A percentile compares a stretch with the other conserved stretches of the same genome.
phyloP scores from a whole-genome alignment of 1,284 basidiomycete genomes.

The Tetrapyrgos nigripes region DNA sequence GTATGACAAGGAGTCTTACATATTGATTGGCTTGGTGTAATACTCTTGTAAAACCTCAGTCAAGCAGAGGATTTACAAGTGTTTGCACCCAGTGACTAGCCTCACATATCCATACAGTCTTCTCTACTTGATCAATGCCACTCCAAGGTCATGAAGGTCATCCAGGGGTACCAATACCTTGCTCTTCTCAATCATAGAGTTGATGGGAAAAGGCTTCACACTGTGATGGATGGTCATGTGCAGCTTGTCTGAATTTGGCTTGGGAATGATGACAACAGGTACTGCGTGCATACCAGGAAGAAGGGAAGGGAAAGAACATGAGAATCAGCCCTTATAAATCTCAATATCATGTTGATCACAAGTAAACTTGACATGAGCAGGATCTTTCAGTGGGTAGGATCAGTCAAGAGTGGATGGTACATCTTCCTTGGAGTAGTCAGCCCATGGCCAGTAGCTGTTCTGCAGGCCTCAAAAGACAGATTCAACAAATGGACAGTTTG shows the following conservation, averaged over 20 bases:
- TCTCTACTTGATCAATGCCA: conserved; percentile 18
- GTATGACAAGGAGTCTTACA: too few relatives aligned
- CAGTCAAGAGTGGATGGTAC: conserved; percentile 33
- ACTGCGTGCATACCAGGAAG: conserved; percentile 53
- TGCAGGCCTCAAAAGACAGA: conserved; percentile 38
- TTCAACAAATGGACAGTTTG: conserved; percentile 39
- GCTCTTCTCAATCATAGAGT: conserved; percentile 39
- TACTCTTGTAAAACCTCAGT: too few relatives aligned
- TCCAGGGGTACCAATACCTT: conserved; percentile 30
- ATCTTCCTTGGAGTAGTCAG: conserved; percentile 23
- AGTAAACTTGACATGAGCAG: conserved; percentile 30
- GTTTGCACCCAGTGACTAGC: too few relatives aligned
- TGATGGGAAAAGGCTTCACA: conserved; percentile 37
- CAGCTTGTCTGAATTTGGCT: conserved; percentile 40
- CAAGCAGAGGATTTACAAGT: too few relatives aligned
- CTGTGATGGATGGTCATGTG: conserved; percentile 47
- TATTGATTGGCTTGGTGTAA: too few relatives aligned
- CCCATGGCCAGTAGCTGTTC: conserved; percentile 50
- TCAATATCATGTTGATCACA: conserved; percentile 40
- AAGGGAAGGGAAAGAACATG: conserved; percentile 41
- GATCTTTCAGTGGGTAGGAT: conserved; percentile 16
- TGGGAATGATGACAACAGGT: conserved; percentile 48
- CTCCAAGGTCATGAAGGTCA: conserved; percentile 30
- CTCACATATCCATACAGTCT: background rate
- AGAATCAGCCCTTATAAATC: conserved; percentile 38